Conservation (phyloP, 495 filamentous ascomycete genomes). For the Podospora pseudopauciseta region DNA sequence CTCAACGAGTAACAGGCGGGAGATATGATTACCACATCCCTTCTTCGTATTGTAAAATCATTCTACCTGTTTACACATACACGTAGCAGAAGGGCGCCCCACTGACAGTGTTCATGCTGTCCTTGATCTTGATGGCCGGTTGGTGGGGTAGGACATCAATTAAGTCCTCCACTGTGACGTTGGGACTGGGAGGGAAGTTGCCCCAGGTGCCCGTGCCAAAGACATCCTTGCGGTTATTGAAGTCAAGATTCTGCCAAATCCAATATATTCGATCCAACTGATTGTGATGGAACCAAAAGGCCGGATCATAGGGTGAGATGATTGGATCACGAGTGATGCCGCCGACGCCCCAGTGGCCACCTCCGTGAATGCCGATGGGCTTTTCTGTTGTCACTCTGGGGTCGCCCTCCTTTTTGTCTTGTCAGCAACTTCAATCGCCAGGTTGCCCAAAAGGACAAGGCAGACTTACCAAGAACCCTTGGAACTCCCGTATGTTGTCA, state of each 20-base stretch:
- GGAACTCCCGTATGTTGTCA: conserved; percentile 49
- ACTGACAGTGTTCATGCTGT: conserved; percentile 29
- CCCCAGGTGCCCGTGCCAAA: conserved; percentile 27
- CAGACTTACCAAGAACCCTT: conserved; percentile 13
- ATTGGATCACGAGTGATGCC: conserved; percentile 52
- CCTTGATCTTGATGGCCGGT: conserved; percentile 24
- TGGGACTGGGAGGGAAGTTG: conserved; percentile 39
- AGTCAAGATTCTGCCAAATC: conserved; percentile 65
- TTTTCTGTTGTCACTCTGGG: conserved; percentile 33
- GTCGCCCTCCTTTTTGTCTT: conserved; percentile 43
- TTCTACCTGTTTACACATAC: conserved; percentile 19
- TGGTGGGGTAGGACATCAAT: conserved; percentile 25
- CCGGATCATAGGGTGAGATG: conserved; percentile 59
- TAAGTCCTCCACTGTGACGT: conserved; percentile 33
- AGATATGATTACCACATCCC: no score
- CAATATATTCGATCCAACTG: conserved; percentile 66
- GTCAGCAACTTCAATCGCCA: background rate
- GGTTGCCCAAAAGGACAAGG: background rate
- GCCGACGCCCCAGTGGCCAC: conserved; percentile 52
- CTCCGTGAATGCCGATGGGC: conserved; percentile 48
- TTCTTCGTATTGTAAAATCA: no score
- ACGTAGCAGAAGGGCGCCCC: conserved; percentile 28
- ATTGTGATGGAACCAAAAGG: conserved; percentile 66
- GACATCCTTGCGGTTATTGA: conserved; percentile 44
- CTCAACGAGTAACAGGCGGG: no score